Percentiles rank a stretch among this genome's conserved stretches.
phyloP scores from a whole-genome alignment of 2,329 filamentous ascomycete species.

The Orbilia brochopaga region DNA sequence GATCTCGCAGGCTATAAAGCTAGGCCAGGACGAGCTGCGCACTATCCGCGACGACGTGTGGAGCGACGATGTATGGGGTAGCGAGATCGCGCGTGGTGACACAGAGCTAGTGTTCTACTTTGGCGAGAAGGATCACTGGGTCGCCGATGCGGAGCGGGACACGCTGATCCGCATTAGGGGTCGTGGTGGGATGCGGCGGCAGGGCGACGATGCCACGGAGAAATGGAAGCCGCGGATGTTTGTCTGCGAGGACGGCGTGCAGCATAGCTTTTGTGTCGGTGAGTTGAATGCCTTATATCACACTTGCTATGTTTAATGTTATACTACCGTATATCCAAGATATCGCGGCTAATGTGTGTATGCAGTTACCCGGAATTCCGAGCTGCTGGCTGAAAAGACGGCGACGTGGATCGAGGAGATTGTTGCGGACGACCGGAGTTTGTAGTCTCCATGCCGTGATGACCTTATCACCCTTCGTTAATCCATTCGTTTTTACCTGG shows the following conservation, averaged over 20 bases:
- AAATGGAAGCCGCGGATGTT: conserved; percentile 60
- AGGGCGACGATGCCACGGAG: conserved; percentile 50
- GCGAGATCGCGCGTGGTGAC: conserved; percentile 21
- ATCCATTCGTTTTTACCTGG: too few species aligned
- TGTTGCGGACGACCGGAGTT: conserved; percentile 32
- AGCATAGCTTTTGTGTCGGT: conserved; percentile 69
- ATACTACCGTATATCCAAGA: too few species aligned
- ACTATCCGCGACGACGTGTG: conserved; percentile 67
- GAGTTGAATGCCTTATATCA: conserved; percentile 54
- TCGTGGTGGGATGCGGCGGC: conserved; percentile 51
- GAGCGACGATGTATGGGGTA: conserved; percentile 67
- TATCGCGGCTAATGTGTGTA: background rate
- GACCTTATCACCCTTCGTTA: too few species aligned
- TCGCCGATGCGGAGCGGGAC: conserved; percentile 65
- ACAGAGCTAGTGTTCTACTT: conserved; percentile 67
- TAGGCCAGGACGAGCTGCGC: conserved; percentile 67
- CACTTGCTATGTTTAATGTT: too few species aligned
- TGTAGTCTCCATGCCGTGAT: too few species aligned
- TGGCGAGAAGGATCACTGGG: conserved; percentile 68
- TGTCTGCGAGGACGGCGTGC: conserved; percentile 65
- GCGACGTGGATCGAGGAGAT: conserved; percentile 57
- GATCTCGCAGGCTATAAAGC: conserved; percentile 66
- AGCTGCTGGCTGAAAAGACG: conserved; percentile 62
- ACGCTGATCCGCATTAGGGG: conserved; percentile 59
- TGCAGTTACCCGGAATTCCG: conserved; percentile 60